Evolutionary conservation across 2,329 filamentous ascomycete genomes (phyloP).

Genomic region (Uncinocarpus reesii): DNA sequence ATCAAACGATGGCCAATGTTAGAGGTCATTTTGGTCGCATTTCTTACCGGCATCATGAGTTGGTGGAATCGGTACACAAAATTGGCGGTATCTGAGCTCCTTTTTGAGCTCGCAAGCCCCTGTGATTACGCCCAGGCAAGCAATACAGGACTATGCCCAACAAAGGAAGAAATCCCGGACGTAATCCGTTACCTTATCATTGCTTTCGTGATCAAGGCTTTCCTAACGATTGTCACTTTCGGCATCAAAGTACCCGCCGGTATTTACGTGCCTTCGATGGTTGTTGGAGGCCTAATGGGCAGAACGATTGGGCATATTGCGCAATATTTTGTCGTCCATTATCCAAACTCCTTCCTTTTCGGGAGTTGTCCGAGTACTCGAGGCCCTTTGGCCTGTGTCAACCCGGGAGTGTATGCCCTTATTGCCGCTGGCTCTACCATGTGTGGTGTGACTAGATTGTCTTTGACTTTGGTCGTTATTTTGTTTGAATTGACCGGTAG

Average conservation of each 20-base stretch:
- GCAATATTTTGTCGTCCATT: constrained; percentile 68
- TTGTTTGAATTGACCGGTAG: constrained; percentile 93
- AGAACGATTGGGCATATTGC: constrained; percentile 76
- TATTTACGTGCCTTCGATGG: constrained; percentile 98
- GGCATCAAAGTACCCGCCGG: constrained; percentile 93
- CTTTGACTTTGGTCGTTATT: constrained; percentile 88
- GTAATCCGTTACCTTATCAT: constrained; percentile 61
- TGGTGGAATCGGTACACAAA: constrained; percentile 93
- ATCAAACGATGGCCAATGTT: constrained; percentile 78
- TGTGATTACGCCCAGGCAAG: constrained; percentile 58
- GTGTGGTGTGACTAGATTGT: constrained; percentile 91
- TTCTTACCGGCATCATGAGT: constrained; percentile 71
- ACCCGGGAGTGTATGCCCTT: constrained; percentile 91
- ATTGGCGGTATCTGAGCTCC: constrained; percentile 76
- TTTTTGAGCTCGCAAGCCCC: constrained; percentile 82
- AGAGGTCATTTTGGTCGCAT: constrained; percentile 78
- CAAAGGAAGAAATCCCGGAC: constrained; percentile 62
- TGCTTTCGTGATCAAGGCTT: constrained; percentile 81
- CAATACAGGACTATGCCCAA: constrained; percentile 70
- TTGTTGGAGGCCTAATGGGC: constrained; percentile 85
- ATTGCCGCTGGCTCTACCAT: constrained; percentile 93
- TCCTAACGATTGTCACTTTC: constrained; percentile 83
- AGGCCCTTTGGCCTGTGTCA: constrained; percentile 71
- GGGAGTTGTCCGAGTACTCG: constrained; percentile 57
- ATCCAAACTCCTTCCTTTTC: constrained; percentile 63